Percentiles rank a stretch among this genome's conserved stretches.
phyloP scores from a whole-genome alignment of 1,284 basidiomycete species.

The Exobasidium rhododendri region DNA sequence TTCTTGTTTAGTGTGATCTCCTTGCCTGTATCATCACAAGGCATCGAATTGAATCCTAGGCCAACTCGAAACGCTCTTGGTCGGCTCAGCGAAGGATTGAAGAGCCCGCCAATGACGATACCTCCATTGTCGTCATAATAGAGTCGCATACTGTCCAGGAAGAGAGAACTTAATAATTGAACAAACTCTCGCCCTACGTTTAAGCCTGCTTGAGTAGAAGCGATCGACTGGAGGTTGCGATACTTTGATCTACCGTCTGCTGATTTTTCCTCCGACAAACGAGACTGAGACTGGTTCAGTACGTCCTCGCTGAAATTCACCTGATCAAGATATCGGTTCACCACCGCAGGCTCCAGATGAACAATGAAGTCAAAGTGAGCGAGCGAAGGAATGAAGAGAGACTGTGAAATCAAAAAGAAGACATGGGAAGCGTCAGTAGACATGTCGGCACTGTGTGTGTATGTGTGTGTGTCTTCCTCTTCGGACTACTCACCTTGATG shows the following conservation, averaged over 20 bases:
- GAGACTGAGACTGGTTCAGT: not conserved
- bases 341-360: constrained; percentile 65
- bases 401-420: not conserved
- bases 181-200: constrained; percentile 74
- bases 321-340: constrained; percentile 68
- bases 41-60: constrained; percentile 72
- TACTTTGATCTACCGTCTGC: too few species aligned
- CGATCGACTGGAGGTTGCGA: not conserved
- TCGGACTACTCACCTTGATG: constrained; percentile 60
- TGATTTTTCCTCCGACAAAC: not conserved
- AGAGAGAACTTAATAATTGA: constrained; percentile 65
- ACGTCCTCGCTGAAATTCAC: constrained; percentile 33
- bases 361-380: constrained; percentile 83
- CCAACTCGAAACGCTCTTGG: constrained; percentile 72
- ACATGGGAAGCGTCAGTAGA: not conserved
- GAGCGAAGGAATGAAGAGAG: constrained; percentile 75
- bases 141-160: constrained; percentile 73
- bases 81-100: constrained; percentile 67
- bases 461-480: too few species aligned
- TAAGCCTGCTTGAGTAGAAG: constrained; percentile 58
- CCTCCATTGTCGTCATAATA: constrained; percentile 86
- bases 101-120: constrained; percentile 71
- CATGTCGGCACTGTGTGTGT: not conserved
- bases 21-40: constrained; percentile 37
- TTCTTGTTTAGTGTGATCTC: constrained; percentile 69